A percentile compares a stretch with the other conserved stretches of the same genome.
Evolutionary conservation across 768 basidiomycete genomes (phyloP).

Genomic region (Lactarius akahatsu): DNA sequence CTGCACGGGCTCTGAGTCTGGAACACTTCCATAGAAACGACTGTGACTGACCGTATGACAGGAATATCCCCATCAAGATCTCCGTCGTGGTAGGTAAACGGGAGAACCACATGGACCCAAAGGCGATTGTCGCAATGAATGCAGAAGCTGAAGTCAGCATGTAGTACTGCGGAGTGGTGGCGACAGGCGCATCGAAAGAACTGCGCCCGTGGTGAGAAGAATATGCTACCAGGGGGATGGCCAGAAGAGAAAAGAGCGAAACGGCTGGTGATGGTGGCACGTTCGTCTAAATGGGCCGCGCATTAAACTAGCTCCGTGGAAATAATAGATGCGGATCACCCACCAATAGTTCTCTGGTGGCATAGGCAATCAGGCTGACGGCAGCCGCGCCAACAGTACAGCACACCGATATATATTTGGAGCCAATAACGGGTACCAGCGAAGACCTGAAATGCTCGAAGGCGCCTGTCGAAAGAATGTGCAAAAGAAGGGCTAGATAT

Average conservation of each 20-base stretch:
- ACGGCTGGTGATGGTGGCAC: constrained; percentile 49
- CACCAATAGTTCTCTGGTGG: constrained; percentile 59
- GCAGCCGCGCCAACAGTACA: constrained; percentile 62
- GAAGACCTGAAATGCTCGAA: constrained; percentile 61
- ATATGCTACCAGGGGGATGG: constrained; percentile 62
- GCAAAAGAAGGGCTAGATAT: constrained; percentile 61
- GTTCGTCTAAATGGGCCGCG: constrained; percentile 21
- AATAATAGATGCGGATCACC: constrained; percentile 31
- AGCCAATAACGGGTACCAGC: constrained; percentile 57
- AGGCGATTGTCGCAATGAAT: constrained; percentile 46
- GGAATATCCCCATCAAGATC: constrained; percentile 50
- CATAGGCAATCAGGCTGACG: constrained; percentile 63
- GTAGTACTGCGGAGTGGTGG: constrained; percentile 56
- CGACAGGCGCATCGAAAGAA: constrained; percentile 46
- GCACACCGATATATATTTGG: constrained; percentile 54
- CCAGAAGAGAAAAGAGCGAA: constrained; percentile 55
- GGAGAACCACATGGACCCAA: constrained; percentile 66
- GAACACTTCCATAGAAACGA: background rate
- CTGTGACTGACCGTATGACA: constrained; percentile 59
- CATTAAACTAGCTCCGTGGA: background rate
- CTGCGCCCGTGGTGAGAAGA: constrained; percentile 60
- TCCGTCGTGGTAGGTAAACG: constrained; percentile 61
- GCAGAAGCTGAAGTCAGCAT: constrained; percentile 57
- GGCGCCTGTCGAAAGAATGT: constrained; percentile 59
- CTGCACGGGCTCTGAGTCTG: constrained; percentile 10